Evolutionary conservation across 163 green algal genomes (phyloP).

Genomic region (Chloromonas sp.): DNA sequence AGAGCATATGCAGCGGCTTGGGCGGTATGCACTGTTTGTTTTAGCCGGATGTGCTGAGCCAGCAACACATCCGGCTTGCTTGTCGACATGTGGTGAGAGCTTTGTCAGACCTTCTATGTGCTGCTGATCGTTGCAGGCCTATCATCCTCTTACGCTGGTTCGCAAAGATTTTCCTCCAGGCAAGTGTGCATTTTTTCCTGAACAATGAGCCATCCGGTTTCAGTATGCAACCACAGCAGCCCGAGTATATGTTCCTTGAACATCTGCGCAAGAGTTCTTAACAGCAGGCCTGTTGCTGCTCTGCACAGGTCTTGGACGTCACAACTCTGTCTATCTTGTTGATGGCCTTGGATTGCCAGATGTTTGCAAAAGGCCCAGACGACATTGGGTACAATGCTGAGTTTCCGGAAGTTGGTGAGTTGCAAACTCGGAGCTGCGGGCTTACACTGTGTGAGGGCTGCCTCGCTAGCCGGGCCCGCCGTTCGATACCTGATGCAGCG

Average conservation of each 20-base stretch:
- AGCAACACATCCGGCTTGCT: too few species aligned
- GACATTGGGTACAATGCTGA: constrained; percentile 14
- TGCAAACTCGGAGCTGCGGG: too few species aligned
- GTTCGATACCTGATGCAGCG: too few species aligned
- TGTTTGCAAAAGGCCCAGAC: background rate
- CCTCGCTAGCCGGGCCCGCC: too few species aligned
- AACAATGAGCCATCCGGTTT: background rate
- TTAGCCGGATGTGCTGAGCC: too few species aligned
- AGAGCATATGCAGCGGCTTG: too few species aligned
- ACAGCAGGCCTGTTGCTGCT: too few species aligned
- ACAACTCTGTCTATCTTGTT: constrained; percentile 7
- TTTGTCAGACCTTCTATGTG: background rate
- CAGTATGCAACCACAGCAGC: background rate
- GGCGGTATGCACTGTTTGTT: too few species aligned
- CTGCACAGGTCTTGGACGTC: constrained; percentile 9
- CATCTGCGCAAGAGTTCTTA: too few species aligned
- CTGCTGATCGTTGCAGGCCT: background rate
- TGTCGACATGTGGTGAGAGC: too few species aligned
- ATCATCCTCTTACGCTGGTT: constrained; percentile 5
- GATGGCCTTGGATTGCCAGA: constrained; percentile 13
- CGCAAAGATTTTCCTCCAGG: constrained; percentile 9
- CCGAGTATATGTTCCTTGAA: too few species aligned
- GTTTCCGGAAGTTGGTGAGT: constrained; percentile 6
- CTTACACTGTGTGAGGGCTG: too few species aligned
- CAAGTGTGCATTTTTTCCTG: background rate